Evolutionary conservation across 164 flowering plant species (phyloP).

Genomic region (Tinospora cordifolia): DNA sequence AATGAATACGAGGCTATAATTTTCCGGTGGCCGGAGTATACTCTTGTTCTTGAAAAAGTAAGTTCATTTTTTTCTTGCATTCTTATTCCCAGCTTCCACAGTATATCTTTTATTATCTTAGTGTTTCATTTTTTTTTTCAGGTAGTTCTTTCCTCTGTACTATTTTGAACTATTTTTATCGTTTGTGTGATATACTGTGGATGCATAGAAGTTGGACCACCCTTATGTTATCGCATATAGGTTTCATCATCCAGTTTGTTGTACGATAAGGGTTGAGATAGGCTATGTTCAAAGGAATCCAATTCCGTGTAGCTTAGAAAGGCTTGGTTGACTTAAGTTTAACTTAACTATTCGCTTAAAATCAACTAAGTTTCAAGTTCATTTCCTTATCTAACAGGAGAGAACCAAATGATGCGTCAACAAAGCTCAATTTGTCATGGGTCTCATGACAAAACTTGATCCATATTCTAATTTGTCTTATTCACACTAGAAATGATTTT

Average conservation of each 20-base stretch:
- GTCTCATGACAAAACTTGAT: background rate
- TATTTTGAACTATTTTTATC: background rate
- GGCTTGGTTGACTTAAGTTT: too few species aligned
- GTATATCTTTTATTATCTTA: background rate
- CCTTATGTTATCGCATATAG: background rate
- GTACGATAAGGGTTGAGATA: background rate
- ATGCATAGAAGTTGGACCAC: background rate
- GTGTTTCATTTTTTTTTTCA: background rate
- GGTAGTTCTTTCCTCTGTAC: background rate
- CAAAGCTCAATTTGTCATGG: background rate
- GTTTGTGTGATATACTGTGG: background rate
- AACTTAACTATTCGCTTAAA: background rate
- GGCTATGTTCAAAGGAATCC: too few species aligned
- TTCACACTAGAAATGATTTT: too few species aligned
- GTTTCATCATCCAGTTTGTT: background rate
- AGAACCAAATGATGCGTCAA: background rate
- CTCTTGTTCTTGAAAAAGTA: slow-evolving; percentile 75
- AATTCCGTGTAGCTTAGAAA: too few species aligned
- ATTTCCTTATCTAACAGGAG: too few species aligned
- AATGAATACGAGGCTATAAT: slow-evolving; percentile 74
- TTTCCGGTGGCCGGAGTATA: slow-evolving; percentile 95
- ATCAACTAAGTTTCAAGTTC: background rate
- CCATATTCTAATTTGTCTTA: too few species aligned
- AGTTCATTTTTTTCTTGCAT: slow-evolving; percentile 12
- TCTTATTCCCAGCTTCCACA: background rate